Conservation (phyloP, 257 asterid genomes). For the Solanum megistacrolobum region DNA sequence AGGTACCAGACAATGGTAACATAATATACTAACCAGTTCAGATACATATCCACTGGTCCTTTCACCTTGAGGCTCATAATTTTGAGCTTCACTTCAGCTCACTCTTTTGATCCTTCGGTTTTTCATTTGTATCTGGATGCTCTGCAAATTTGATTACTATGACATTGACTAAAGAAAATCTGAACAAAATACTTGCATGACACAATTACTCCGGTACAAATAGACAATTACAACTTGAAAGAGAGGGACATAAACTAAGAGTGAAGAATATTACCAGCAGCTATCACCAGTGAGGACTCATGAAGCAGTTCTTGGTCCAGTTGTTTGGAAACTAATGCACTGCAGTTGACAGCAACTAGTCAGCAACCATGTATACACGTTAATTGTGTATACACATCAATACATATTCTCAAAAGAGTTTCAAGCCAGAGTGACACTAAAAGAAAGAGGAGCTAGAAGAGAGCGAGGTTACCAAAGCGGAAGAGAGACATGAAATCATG, state of each 20-base stretch:
- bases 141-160: conserved; percentile 89
- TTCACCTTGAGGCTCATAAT: conserved; percentile 83
- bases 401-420: not conserved
- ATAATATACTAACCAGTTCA: conserved; percentile 54
- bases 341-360: conserved; percentile 3
- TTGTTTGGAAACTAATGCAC: conserved; percentile 75
- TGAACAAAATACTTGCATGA: not conserved
- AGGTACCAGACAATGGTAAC: not conserved
- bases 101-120: conserved; percentile 74
- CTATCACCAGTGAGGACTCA: conserved; percentile 97
- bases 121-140: conserved; percentile 77
- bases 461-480: not conserved
- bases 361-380: conserved; percentile 3
- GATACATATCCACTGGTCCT: conserved; percentile 69
- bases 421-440: not conserved
- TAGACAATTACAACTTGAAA: not conserved
- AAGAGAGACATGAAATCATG: not conserved
- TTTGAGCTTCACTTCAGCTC: conserved; percentile 57
- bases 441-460: not conserved
- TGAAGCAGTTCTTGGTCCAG: conserved; percentile 87
- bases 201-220: not conserved
- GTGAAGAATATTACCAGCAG: conserved; percentile 48
- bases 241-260: not conserved
- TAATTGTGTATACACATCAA: not conserved
- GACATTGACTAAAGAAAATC: conserved; percentile 8